Evolutionary conservation across 2,329 filamentous ascomycete genomes (phyloP).

Genomic region (Metarhizium guizhouense): DNA sequence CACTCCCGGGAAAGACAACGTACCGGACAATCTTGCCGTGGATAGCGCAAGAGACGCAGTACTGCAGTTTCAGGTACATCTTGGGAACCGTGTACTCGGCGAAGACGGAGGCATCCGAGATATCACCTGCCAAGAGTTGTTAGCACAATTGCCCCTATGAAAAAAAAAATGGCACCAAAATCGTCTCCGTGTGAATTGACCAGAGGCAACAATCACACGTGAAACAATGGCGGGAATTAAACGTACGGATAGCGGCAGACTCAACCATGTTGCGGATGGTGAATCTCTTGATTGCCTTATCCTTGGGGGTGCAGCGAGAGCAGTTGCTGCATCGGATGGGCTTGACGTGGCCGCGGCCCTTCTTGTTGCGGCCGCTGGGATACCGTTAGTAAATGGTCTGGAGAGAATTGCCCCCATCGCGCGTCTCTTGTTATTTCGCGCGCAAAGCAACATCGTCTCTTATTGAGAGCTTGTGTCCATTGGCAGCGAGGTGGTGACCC

Average conservation of each 20-base stretch:
- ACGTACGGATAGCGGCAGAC: constrained; percentile 98
- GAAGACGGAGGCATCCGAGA: constrained; percentile 99
- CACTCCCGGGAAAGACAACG: constrained; percentile 51
- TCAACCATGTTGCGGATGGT: constrained; percentile 99
- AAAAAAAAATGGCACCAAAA: not conserved
- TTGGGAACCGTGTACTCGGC: constrained; percentile 98
- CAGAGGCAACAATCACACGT: not conserved
- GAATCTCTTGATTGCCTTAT: constrained; percentile 99
- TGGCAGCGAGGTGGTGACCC: not conserved
- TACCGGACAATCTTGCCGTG: constrained; percentile 99
- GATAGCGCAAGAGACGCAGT: constrained; percentile 99
- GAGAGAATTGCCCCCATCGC: constrained; percentile 1
- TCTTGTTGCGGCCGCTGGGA: constrained; percentile 93
- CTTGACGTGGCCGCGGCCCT: constrained; percentile 99
- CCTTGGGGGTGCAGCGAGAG: constrained; percentile 89
- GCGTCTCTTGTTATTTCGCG: not conserved
- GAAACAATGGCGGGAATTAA: not conserved
- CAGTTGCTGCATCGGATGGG: constrained; percentile 77
- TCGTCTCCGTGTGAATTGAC: not conserved
- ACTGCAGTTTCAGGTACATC: constrained; percentile 99
- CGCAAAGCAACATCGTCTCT: constrained; percentile 9
- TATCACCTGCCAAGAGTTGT: constrained; percentile 67
- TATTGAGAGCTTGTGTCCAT: not conserved
- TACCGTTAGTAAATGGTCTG: constrained; percentile 13
- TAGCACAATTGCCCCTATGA: not conserved